phyloP scores from a whole-genome alignment of 78 protist genomes.

The Polysphondylium violaceum region DNA sequence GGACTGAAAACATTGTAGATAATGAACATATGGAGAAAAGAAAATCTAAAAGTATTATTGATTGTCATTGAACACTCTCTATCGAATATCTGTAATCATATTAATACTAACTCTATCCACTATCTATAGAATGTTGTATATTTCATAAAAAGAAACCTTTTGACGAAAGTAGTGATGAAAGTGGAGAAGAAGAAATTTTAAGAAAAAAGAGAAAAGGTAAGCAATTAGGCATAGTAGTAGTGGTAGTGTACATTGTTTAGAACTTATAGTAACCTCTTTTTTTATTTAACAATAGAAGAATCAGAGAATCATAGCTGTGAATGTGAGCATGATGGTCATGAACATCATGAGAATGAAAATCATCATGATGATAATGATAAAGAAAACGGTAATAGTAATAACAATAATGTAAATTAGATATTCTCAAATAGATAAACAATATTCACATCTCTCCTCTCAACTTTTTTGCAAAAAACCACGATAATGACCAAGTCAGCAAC shows the following conservation, averaged over 20 bases:
- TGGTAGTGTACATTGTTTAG: too few species aligned
- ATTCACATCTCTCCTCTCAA: too few species aligned
- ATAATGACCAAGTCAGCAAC: too few species aligned
- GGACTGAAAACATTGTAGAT: constrained; percentile 57
- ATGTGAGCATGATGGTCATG: neutral
- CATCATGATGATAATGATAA: neutral
- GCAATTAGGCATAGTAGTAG: neutral
- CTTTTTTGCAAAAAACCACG: too few species aligned
- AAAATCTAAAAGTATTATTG: constrained; percentile 59
- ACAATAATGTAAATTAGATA: neutral
- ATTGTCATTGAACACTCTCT: neutral
- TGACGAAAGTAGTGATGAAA: constrained; percentile 75
- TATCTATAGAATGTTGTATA: constrained; percentile 78
- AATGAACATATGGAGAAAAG: constrained; percentile 47
- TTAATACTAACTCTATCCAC: too few species aligned
- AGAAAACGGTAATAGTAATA: neutral
- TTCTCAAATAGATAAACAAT: neutral
- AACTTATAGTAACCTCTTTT: too few species aligned
- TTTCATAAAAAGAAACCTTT: constrained; percentile 77
- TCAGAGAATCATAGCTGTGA: neutral
- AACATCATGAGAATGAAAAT: neutral
- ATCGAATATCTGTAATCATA: too few species aligned
- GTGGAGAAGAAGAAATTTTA: constrained; percentile 8
- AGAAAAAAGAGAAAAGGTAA: constrained; percentile 17
- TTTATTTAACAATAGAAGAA: too few species aligned